Base-by-base conservation (phyloP, 257 asterid genomes). In the Ajuga chamaepitys region DNA sequence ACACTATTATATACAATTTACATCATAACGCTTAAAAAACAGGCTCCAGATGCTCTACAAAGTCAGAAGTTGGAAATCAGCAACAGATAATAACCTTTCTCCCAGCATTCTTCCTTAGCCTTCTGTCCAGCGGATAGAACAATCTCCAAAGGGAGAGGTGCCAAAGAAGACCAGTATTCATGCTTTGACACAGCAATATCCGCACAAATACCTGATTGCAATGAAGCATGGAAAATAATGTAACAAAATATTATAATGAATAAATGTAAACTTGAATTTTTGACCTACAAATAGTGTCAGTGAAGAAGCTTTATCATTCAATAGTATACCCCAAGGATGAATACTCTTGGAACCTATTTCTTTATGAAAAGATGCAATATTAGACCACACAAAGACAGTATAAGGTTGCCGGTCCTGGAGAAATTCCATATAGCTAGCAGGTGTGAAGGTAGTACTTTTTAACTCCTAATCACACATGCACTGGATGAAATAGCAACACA, bases 61-160 rank as follows among this genome's bases (percentile, higher is more conserved):
- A 54, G 56, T 54, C 30, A 64, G 70, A 61, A 74, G 34, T 40
- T 37, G 51, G 51, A 20, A 50, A 62, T 64, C 67, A 54, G 70
- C 38, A 51, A 60, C 66, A 62, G 63, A 64, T 51, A 61, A 86
- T 85, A 79, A 66, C 98, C 96, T 86, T 80, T 92, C 71, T 82
- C 79, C 88, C 80, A 61, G 69, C 73, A 48, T 77, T 81, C 87
- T 80, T 89, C 98, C 88, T 89, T 92, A 54, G 97, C 98, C 84
- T 89, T 87, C 75, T 92, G 98, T 66, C 95, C 98, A 74, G 98
- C 97, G 57, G 97, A 92, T 79, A 89, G 72, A 47, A 92, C 95
- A 78, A 92, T 73, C 77, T 92, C 98, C 45, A 92, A 70, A 64
- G 98, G 98, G 76, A 92, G 95, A 74, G 98, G 97, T 37, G 98